phyloP scores from a whole-genome alignment of 257 asterid genomes.

The Nicotiana knightiana region DNA sequence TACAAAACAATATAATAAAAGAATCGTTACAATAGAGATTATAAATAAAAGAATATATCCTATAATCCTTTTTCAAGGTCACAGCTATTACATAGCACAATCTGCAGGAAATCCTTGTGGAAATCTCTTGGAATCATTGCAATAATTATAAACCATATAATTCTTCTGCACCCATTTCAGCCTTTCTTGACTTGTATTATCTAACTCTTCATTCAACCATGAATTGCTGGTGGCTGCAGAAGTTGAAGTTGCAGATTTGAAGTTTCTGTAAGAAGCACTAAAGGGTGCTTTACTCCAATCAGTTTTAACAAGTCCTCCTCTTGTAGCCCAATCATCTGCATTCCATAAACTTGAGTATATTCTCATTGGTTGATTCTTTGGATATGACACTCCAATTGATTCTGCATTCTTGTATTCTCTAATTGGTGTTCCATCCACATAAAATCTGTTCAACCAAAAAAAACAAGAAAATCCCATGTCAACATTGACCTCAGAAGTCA shows the following conservation, averaged over 20 bases:
- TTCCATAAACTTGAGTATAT: constrained; percentile 68
- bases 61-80: too few relatives aligned
- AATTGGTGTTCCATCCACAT: constrained; percentile 50
- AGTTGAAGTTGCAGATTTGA: too few relatives aligned
- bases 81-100: constrained; percentile 15
- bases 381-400: constrained; percentile 46
- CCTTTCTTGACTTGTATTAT: constrained; percentile 28
- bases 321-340: constrained; percentile 65
- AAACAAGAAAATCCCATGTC: neutral
- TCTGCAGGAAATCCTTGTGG: constrained; percentile 56
- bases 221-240: too few relatives aligned
- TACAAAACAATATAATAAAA: neutral
- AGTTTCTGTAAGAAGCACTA: too few relatives aligned
- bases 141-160: constrained; percentile 65
- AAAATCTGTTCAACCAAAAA: constrained; percentile 28
- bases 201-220: constrained; percentile 28
- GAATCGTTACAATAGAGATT: neutral
- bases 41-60: too few relatives aligned
- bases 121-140: constrained; percentile 60
- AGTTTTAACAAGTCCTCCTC: too few relatives aligned
- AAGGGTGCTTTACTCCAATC: neutral
- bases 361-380: constrained; percentile 60
- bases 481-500: neutral
- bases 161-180: constrained; percentile 45
- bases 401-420: constrained; percentile 66